A percentile compares a stretch with the other conserved stretches of the same genome.
These are phyloP conservation scores for Suhomyces sp. DNA, from an alignment of 805 yeast genomes.

Conservation along the genomic window DNA sequence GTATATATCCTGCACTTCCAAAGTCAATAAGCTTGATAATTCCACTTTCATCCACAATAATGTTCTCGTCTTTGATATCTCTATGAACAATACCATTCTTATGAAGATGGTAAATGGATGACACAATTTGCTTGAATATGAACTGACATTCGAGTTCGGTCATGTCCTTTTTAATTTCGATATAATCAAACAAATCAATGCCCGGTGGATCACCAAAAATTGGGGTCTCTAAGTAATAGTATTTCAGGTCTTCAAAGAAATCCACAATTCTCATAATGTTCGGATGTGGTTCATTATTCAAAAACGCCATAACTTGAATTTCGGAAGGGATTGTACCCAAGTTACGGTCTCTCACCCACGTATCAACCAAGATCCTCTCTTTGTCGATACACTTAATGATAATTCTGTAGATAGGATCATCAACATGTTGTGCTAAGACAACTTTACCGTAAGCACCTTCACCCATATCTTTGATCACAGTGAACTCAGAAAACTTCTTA, in stretches of 20 bases:
- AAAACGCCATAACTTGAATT: constrained; percentile 86
- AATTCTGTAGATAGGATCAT: constrained; percentile 62
- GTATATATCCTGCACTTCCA: constrained; percentile 90
- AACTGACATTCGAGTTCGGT: constrained; percentile 73
- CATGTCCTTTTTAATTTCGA: constrained; percentile 83
- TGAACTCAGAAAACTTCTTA: constrained; percentile 70
- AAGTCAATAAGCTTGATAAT: constrained; percentile 86
- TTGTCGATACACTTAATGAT: constrained; percentile 89
- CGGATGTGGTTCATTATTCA: constrained; percentile 77
- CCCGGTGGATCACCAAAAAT: constrained; percentile 90
- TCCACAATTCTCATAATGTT: constrained; percentile 83
- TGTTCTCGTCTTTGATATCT: constrained; percentile 92
- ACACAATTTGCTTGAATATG: constrained; percentile 75
- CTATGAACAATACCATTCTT: constrained; percentile 86
- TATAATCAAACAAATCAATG: constrained; percentile 87
- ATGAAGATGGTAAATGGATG: constrained; percentile 81
- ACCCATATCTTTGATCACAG: constrained; percentile 76
- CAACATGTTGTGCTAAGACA: constrained; percentile 67
- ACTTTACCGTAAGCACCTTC: constrained; percentile 98
- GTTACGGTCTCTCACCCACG: constrained; percentile 92
- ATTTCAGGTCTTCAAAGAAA: constrained; percentile 87
- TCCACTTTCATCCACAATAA: constrained; percentile 81
- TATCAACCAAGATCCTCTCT: constrained; percentile 89
- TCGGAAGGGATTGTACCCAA: constrained; percentile 96
- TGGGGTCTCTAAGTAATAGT: constrained; percentile 88